These are phyloP conservation scores for Annulohypoxylon moriforme DNA, from an alignment of 495 filamentous ascomycete genomes.

Conservation along the genomic window DNA sequence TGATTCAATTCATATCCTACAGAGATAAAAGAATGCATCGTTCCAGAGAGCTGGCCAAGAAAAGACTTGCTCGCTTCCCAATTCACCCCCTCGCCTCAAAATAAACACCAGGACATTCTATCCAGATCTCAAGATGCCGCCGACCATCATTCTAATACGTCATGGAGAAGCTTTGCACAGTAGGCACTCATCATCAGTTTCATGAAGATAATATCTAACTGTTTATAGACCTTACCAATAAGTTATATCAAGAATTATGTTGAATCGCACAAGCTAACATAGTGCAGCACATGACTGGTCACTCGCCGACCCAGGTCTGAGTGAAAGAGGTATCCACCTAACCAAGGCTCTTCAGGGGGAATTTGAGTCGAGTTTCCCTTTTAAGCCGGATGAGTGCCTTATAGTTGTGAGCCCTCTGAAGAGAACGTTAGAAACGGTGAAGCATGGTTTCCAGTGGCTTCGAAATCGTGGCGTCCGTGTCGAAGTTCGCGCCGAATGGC, in stretches of 20 bases:
- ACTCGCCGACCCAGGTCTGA: slow-evolving; percentile 43
- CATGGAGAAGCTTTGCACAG: slow-evolving; percentile 63
- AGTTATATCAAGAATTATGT: slow-evolving; percentile 27
- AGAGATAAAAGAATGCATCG: slow-evolving; percentile 30
- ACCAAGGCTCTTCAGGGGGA: slow-evolving; percentile 36
- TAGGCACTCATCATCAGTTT: slow-evolving; percentile 29
- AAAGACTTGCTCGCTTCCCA: slow-evolving; percentile 11
- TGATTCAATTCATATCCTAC: slow-evolving; percentile 1
- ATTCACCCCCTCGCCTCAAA: slow-evolving; percentile 13
- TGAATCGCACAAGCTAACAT: slow-evolving; percentile 31
- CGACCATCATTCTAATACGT: slow-evolving; percentile 60
- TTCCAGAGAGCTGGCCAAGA: slow-evolving; percentile 19
- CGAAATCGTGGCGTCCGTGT: slow-evolving; percentile 55
- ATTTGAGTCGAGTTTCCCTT: slow-evolving; percentile 43
- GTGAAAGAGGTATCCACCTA: slow-evolving; percentile 42
- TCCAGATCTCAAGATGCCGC: slow-evolving; percentile 57
- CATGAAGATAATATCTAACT: slow-evolving; percentile 19
- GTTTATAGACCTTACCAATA: slow-evolving; percentile 41
- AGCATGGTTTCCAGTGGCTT: slow-evolving; percentile 57
- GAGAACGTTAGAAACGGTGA: slow-evolving; percentile 62
- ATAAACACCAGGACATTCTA: neutral
- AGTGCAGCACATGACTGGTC: slow-evolving; percentile 45
- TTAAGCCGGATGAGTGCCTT: slow-evolving; percentile 55
- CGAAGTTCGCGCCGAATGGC: slow-evolving; percentile 61
- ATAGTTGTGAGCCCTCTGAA: slow-evolving; percentile 63